Conservation (phyloP, 441 rosid species). For the Adansonia gregorii region DNA sequence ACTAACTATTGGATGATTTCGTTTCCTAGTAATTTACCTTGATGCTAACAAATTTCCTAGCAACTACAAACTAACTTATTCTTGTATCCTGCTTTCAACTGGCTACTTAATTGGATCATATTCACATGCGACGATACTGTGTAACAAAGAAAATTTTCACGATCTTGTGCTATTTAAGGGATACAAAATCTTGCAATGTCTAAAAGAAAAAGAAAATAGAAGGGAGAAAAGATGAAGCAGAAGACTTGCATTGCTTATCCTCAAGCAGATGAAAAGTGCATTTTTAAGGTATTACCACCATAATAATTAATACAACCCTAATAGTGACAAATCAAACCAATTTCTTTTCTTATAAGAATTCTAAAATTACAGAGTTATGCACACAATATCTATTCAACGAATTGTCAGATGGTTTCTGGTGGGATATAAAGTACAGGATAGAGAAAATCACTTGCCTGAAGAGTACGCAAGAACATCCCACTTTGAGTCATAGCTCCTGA, state of each 20-base stretch:
- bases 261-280: neutral
- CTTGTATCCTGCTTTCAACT: neutral
- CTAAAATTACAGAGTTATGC: neutral
- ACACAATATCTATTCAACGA: neutral
- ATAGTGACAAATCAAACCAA: neutral
- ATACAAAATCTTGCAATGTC: neutral
- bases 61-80: neutral
- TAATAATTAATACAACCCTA: neutral
- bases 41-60: neutral
- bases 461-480: slow-evolving; percentile 67
- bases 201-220: neutral
- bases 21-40: too few relatives aligned
- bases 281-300: neutral
- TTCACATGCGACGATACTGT: neutral
- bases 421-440: neutral
- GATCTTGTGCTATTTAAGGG: neutral
- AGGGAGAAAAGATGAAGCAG: neutral
- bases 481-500: slow-evolving; percentile 96
- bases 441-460: slow-evolving; percentile 33
- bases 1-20: neutral
- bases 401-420: neutral
- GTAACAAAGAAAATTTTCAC: neutral
- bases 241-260: neutral
- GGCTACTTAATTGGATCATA: slow-evolving; percentile 2
- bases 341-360: neutral